These are phyloP conservation scores for Pezicula carpinea DNA, from an alignment of 2,329 filamentous ascomycete genomes.

Conservation along the genomic window DNA sequence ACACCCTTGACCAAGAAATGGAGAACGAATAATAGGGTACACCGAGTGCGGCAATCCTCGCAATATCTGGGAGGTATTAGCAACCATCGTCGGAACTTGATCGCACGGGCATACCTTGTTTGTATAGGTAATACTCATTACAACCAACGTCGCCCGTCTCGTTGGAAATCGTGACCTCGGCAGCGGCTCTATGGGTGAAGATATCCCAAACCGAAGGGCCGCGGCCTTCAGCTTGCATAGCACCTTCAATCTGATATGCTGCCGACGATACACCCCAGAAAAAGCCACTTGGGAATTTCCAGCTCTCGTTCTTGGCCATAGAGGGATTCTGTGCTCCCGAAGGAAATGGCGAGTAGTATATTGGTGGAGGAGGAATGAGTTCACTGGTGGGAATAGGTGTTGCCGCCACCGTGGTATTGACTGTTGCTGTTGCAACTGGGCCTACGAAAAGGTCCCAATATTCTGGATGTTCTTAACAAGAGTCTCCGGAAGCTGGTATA, in stretches of 20 bases:
- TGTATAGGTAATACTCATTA: conserved; percentile 51
- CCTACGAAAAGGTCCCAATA: conserved; percentile 22
- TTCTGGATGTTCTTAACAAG: not conserved
- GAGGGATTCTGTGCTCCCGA: conserved; percentile 13
- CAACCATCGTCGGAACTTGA: too few relatives aligned
- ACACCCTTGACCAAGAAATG: conserved; percentile 44
- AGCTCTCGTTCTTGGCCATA: conserved; percentile 16
- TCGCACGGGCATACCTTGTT: conserved; percentile 36
- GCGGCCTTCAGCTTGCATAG: conserved; percentile 38
- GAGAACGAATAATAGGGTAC: conserved; percentile 46
- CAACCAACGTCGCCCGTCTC: conserved; percentile 44
- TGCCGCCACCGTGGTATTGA: conserved; percentile 19
- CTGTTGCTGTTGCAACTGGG: conserved; percentile 15
- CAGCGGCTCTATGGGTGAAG: conserved; percentile 14
- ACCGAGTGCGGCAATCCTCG: conserved; percentile 43
- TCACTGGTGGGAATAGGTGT: conserved; percentile 20
- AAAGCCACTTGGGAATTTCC: conserved; percentile 35
- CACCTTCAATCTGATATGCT: conserved; percentile 42
- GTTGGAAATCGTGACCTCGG: conserved; percentile 29
- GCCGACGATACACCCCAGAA: conserved; percentile 44
- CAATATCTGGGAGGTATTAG: conserved; percentile 37
- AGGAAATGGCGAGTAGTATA: conserved; percentile 17
- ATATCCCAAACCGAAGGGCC: conserved; percentile 40
- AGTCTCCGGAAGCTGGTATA: not conserved
- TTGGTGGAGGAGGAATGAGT: conserved; percentile 19